A percentile compares a stretch with the other conserved stretches of the same genome.
Evolutionary conservation across 352 stramenopile genomes (phyloP).

Genomic region (Phytophthora pluvialis): DNA sequence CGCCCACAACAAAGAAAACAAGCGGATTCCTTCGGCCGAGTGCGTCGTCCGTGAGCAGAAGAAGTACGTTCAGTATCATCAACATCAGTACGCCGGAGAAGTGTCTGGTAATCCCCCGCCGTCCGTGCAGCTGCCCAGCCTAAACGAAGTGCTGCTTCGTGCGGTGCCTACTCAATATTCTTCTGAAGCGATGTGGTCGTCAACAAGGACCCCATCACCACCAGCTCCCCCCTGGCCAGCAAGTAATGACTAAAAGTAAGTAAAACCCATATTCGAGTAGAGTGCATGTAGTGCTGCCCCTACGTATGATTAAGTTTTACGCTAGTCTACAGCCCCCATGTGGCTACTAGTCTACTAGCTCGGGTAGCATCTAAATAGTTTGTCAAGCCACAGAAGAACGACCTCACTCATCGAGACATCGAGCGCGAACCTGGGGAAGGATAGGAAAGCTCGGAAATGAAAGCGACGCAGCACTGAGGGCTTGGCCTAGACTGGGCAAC

Average conservation of each 20-base stretch:
- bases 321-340: too few relatives aligned
- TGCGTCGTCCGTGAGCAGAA: conserved; percentile 11
- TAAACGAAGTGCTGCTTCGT: conserved; percentile 52
- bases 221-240: conserved; percentile 30
- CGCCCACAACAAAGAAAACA: conserved; percentile 39
- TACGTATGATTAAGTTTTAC: not conserved
- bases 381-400: not conserved
- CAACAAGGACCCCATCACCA: conserved; percentile 23
- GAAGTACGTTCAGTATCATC: conserved; percentile 23
- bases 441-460: conserved; percentile 53
- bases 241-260: conserved; percentile 27
- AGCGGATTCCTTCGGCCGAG: conserved; percentile 17
- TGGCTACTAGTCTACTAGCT: too few relatives aligned
- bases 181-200: conserved; percentile 30
- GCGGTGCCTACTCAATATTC: conserved; percentile 36
- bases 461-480: conserved; percentile 49
- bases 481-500: conserved; percentile 58
- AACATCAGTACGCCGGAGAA: conserved; percentile 38
- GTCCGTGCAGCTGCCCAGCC: conserved; percentile 40
- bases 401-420: conserved; percentile 13
- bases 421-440: conserved; percentile 11
- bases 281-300: not conserved
- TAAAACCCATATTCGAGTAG: conserved; percentile 12
- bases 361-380: not conserved
- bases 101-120: conserved; percentile 25